Evolutionary conservation across 2,329 filamentous ascomycete genomes (phyloP).

Genomic region (Graphilbum fragrans): DNA sequence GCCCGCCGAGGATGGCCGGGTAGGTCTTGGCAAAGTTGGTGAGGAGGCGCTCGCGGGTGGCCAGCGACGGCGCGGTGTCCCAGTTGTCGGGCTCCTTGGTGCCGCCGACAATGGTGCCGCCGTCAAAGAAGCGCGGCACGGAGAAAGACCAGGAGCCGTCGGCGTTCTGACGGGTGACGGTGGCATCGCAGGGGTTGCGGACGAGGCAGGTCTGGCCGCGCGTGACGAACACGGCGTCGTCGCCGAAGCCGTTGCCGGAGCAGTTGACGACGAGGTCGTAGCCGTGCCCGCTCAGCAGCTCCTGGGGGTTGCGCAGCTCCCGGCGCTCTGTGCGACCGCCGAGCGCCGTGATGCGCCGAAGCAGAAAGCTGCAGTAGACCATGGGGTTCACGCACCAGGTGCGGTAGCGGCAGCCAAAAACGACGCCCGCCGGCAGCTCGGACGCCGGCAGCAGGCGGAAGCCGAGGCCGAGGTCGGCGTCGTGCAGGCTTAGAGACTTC

Average conservation of each 20-base stretch:
- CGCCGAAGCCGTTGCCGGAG: slow-evolving; percentile 30
- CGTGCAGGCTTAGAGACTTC: slow-evolving; percentile 15
- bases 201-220: slow-evolving; percentile 35
- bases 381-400: slow-evolving; percentile 44
- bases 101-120: slow-evolving; percentile 54
- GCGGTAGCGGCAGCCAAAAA: slow-evolving; percentile 36
- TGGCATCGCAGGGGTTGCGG: slow-evolving; percentile 23
- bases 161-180: slow-evolving; percentile 46
- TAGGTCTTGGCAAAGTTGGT: slow-evolving; percentile 25
- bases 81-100: slow-evolving; percentile 51
- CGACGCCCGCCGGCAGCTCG: slow-evolving; percentile 26
- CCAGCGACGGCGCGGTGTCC: slow-evolving; percentile 32
- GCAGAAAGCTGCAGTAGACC: slow-evolving; percentile 36
- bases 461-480: slow-evolving; percentile 20
- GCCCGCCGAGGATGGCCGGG: slow-evolving; percentile 14
- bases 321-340: slow-evolving; percentile 22
- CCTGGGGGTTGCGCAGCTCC: slow-evolving; percentile 22
- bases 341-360: slow-evolving; percentile 25
- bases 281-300: slow-evolving; percentile 22
- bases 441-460: slow-evolving; percentile 22
- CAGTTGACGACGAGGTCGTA: slow-evolving; percentile 29
- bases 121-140: slow-evolving; percentile 47
- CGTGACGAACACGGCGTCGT: slow-evolving; percentile 26
- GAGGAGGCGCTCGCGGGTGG: slow-evolving; percentile 35
- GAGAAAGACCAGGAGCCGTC: slow-evolving; percentile 53